These are phyloP conservation scores for Vaccinium corymbosum DNA, from an alignment of 148 eudicot genomes.

Conservation along the genomic window DNA sequence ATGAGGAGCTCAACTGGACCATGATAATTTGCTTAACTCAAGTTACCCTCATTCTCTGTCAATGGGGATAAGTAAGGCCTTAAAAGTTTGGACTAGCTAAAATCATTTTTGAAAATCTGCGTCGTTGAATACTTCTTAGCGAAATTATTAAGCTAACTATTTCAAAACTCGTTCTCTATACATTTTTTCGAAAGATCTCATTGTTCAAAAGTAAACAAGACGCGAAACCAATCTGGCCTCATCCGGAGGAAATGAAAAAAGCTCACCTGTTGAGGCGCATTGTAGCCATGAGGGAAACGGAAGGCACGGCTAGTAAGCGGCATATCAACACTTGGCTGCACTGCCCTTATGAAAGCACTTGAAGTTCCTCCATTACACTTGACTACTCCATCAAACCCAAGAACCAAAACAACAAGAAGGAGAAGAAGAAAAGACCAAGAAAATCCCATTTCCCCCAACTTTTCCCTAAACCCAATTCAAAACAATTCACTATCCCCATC, in stretches of 20 bases:
- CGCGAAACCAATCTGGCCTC: not conserved
- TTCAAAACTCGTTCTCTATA: not conserved
- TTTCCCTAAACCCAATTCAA: not conserved
- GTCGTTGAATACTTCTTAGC: not conserved
- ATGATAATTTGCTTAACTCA: not conserved
- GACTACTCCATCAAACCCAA: constrained; percentile 15
- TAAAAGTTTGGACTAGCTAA: not conserved
- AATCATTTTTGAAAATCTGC: not conserved
- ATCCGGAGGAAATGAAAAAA: not conserved
- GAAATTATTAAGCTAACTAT: not conserved
- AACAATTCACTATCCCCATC: not conserved
- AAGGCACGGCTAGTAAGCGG: constrained; percentile 58
- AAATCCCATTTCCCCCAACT: constrained; percentile 6
- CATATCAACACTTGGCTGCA: constrained; percentile 45
- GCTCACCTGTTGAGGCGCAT: constrained; percentile 71
- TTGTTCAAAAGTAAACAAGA: not conserved
- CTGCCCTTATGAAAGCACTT: constrained; percentile 31
- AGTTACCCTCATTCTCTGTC: too few species aligned
- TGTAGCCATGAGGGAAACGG: constrained; percentile 42
- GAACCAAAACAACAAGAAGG: constrained; percentile 1
- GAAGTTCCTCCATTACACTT: constrained; percentile 37
- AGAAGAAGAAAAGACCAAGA: not conserved
- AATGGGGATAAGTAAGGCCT: not conserved
- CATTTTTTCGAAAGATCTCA: not conserved
- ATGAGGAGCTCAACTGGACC: not conserved